These are phyloP conservation scores for Fusarium lateritium DNA, from an alignment of 2,329 filamentous ascomycete genomes.

Conservation along the genomic window DNA sequence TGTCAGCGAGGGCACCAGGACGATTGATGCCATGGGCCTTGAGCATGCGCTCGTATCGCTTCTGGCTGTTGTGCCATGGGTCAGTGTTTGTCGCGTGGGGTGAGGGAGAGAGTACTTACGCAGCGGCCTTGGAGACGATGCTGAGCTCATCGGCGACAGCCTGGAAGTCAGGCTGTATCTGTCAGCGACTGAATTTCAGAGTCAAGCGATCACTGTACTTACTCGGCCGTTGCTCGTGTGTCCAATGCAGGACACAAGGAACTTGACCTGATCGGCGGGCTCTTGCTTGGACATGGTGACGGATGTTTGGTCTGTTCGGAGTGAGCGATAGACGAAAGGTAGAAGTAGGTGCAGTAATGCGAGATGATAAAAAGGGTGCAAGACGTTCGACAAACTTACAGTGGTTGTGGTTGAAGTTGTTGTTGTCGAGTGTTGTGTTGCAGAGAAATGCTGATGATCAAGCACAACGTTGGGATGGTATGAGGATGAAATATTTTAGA, in stretches of 20 bases:
- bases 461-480: background rate
- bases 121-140: conserved; percentile 76
- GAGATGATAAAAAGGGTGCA: background rate
- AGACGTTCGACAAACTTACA: background rate
- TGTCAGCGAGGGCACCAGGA: conserved; percentile 24
- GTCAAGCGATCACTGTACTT: conserved; percentile 37
- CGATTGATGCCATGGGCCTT: conserved; percentile 67
- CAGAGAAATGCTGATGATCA: conserved; percentile 5
- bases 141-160: conserved; percentile 74
- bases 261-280: conserved; percentile 72
- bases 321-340: conserved; percentile 6
- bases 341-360: background rate
- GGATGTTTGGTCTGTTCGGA: conserved; percentile 35
- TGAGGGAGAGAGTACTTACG: conserved; percentile 66
- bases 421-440: conserved; percentile 8
- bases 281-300: conserved; percentile 66
- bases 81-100: background rate
- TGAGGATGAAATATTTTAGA: conserved; percentile 4
- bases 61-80: conserved; percentile 64
- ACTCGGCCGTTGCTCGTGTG: conserved; percentile 73
- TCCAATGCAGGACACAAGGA: conserved; percentile 76
- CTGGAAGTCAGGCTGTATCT: conserved; percentile 72
- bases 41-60: conserved; percentile 77
- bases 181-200: conserved; percentile 4
- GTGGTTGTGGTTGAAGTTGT: conserved; percentile 2